Base-by-base conservation (phyloP, 192 early-diverging fungal species). In the Dimargaris cristalligena region DNA sequence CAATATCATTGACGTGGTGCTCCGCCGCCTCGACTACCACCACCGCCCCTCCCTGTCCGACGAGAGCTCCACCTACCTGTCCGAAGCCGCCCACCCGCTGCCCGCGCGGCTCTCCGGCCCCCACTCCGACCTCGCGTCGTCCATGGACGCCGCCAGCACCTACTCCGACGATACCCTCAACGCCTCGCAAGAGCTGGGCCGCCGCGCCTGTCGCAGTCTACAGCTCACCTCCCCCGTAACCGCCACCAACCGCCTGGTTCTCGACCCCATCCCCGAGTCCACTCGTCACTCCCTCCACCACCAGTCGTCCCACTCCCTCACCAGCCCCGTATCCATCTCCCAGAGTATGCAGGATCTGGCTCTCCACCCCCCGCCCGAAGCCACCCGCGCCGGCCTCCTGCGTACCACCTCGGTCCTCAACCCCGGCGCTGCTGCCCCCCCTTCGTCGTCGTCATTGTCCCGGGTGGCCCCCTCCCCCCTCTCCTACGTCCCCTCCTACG, bases 21-120 rank as follows among this genome's bases (percentile, higher is more conserved):
- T 56, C 31, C 54, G 29, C 31, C 54, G 54, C 1, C 31, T 56
- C 32, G 54, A 56, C 54, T 56, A 56, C 34, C 54, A 56, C 16
- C 28, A 56, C 31, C 54, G 54, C 20, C 54, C 54, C 23, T 56
- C 54, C 32, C 2, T 56, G 1, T 56, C 54, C 20, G 16, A n/a
- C 30, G 54, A 56, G 1, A 34, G 34, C 16, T 14, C 10, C 3
- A 14, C 34, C 16, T 0, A 9, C 31, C 32, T 28, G 6, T 1
- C 54, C 20, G 20, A 20, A 1, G 13, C 16, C 3, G 20, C 20
- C 34, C 18, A n/a, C n/a, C n/a, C n/a, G n/a, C n/a, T n/a, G n/a
- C n/a, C n/a, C n/a, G n/a, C 13, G 31, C 20, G 32, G 2, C 16
- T 11, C 34, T 56, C 34, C 20, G 3, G 31, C 18, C 16, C 16